Conservation (phyloP, 805 yeast species). For the Starmerella bombicola region DNA sequence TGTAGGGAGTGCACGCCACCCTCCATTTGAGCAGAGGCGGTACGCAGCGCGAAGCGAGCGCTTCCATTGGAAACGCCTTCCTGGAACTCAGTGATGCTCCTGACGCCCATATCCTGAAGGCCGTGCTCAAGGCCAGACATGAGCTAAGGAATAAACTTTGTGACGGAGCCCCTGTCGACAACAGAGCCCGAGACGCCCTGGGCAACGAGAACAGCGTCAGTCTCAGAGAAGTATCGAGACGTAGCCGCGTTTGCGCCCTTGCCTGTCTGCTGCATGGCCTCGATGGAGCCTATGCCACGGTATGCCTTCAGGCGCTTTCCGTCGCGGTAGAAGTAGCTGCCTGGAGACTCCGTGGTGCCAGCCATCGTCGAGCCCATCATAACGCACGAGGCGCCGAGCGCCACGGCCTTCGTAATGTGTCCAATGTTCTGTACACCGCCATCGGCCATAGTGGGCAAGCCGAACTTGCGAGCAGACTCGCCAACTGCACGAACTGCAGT, state of each 20-base stretch:
- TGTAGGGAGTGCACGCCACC: conserved; percentile 96
- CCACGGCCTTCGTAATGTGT: conserved; percentile 91
- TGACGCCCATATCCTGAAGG: conserved; percentile 92
- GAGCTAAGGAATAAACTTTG: conserved; percentile 87
- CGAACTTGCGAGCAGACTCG: conserved; percentile 87
- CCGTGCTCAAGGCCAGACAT: conserved; percentile 95
- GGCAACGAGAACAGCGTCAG: conserved; percentile 90
- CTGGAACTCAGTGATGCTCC: conserved; percentile 52
- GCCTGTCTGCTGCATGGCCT: conserved; percentile 90
- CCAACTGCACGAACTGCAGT: conserved; percentile 93
- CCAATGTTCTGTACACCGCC: conserved; percentile 99
- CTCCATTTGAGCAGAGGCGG: conserved; percentile 96
- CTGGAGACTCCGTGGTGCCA: conserved; percentile 97
- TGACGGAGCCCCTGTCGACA: conserved; percentile 89
- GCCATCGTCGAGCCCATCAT: conserved; percentile 99
- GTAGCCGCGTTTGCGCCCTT: conserved; percentile 91
- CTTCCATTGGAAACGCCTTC: conserved; percentile 49
- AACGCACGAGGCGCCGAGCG: conserved; percentile 91
- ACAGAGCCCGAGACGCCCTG: conserved; percentile 98
- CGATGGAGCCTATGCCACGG: conserved; percentile 99
- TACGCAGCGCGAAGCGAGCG: conserved; percentile 91
- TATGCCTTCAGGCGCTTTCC: conserved; percentile 94
- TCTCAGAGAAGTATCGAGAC: conserved; percentile 93
- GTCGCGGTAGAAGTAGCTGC: conserved; percentile 93
- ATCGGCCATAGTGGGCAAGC: conserved; percentile 98